Base-by-base conservation (phyloP, 768 basidiomycete species). In the Phlebiopsis gigantea region DNA sequence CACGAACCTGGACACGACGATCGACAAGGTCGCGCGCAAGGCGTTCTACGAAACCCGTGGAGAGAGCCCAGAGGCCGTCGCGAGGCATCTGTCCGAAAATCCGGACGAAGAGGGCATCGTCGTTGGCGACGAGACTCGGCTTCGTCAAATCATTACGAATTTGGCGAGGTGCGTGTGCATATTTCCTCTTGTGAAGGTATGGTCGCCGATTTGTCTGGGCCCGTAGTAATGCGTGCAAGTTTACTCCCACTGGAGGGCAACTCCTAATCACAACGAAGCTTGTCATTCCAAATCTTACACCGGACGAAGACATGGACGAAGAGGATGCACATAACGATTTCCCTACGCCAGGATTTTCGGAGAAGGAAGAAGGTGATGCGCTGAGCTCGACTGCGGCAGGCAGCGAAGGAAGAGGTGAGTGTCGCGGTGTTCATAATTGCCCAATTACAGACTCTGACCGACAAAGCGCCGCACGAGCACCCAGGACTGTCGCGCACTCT, bases 91-190 rank as follows among this genome's bases (percentile, higher is more conserved):
- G 46, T 58, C 57, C 19, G 73, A 78, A 31, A 65, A 80, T 57
- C 78, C 80, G 1, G 73, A 76, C 45, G 77, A 78, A 17, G 79
- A 84, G 56, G 88, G 86, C 0, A 73, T 87, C 48, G 90, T 95
- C 39, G 81, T 88, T 14, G 91, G 92, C 24, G 90, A 95, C 66
- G 90, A 93, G 64, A 85, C 86, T 46, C 81, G 92, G 14, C 67
- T 93, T 50, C 78, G 90, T 63, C 90, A 92, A 70, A 83, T 91
- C 52, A 79, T 87, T 68, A 92, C 87, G 47, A 93, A 94, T 68
- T 82, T 95, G 46, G 85, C 90, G 5, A 90, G 87, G 89, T 66
- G 56, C 56, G n/a, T n/a, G n/a, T n/a, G n/a, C n/a, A n/a, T n/a
- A n/a, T n/a, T n/a, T n/a, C n/a, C 68, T 44, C 5, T 19, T 31